Conservation (phyloP, 2,329 filamentous ascomycete genomes). For the Fusarium redolens region DNA sequence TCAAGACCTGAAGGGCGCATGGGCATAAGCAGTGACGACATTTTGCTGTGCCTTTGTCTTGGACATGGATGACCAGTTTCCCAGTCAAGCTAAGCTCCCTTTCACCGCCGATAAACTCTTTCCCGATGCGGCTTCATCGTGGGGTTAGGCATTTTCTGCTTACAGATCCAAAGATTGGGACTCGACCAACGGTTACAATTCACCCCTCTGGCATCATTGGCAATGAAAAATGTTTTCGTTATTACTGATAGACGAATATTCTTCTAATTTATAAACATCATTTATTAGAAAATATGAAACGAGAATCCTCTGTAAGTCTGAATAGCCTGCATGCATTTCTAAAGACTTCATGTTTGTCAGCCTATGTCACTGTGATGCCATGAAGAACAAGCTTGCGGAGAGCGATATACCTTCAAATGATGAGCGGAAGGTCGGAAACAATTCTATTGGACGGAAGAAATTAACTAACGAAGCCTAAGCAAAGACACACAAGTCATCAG, state of each 20-base stretch:
- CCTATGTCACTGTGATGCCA: neutral
- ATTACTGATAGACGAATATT: no score
- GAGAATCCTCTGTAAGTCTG: no score
- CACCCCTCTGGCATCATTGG: no score
- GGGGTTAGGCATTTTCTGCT: neutral
- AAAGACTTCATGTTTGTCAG: neutral
- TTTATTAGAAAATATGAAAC: no score
- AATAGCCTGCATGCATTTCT: no score
- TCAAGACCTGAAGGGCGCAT: neutral
- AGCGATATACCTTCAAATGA: neutral
- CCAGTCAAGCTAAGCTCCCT: neutral
- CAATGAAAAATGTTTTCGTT: no score
- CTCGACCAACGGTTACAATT: no score
- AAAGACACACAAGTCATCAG: no score
- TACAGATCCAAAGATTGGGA: neutral
- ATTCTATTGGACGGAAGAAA: no score
- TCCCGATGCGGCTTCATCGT: neutral
- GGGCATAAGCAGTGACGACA: neutral
- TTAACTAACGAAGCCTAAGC: no score
- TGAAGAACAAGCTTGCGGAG: fast-evolving
- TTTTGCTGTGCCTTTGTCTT: neutral
- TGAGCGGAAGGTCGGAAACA: neutral
- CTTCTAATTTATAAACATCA: no score
- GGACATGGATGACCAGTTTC: neutral
- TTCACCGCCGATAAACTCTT: neutral